A percentile compares a stretch with the other conserved stretches of the same genome.
Evolutionary conservation across 371 early-diverging fungal species (phyloP).

Genomic region (Parasitella parasitica): DNA sequence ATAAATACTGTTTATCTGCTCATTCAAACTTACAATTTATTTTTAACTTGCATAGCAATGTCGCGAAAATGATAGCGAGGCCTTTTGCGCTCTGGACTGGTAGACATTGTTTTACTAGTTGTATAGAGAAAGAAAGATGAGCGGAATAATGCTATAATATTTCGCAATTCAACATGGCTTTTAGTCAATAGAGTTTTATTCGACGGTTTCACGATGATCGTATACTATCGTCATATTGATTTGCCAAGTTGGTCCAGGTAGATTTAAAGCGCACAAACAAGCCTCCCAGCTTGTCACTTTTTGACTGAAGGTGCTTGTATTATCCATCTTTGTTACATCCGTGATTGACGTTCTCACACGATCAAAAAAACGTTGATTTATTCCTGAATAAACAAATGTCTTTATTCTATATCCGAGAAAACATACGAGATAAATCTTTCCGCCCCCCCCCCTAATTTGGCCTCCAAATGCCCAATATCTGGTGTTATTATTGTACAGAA

Average conservation of each 20-base stretch:
- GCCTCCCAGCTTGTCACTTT: too few species aligned
- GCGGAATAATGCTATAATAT: too few species aligned
- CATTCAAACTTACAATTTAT: conserved; percentile 16
- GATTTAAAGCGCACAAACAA: background rate
- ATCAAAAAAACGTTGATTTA: too few species aligned
- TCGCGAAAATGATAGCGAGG: conserved; percentile 22
- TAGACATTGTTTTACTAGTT: background rate
- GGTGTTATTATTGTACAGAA: too few species aligned
- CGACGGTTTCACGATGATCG: background rate
- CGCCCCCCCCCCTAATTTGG: too few species aligned
- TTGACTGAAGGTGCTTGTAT: too few species aligned
- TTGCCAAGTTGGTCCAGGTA: background rate
- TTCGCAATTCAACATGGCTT: background rate
- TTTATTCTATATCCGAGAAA: too few species aligned
- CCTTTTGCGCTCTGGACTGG: background rate
- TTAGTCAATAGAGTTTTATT: background rate
- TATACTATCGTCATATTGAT: background rate
- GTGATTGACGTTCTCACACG: too few species aligned
- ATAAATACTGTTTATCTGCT: background rate
- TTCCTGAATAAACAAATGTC: too few species aligned
- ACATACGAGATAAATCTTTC: too few species aligned
- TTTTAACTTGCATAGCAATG: conserved; percentile 15
- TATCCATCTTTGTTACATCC: too few species aligned
- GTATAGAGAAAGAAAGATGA: background rate
- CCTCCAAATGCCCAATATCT: too few species aligned